A percentile compares a stretch with the other conserved stretches of the same genome.
These are phyloP conservation scores for Penicillium steckii DNA, from an alignment of 495 filamentous ascomycete species.

Conservation along the genomic window DNA sequence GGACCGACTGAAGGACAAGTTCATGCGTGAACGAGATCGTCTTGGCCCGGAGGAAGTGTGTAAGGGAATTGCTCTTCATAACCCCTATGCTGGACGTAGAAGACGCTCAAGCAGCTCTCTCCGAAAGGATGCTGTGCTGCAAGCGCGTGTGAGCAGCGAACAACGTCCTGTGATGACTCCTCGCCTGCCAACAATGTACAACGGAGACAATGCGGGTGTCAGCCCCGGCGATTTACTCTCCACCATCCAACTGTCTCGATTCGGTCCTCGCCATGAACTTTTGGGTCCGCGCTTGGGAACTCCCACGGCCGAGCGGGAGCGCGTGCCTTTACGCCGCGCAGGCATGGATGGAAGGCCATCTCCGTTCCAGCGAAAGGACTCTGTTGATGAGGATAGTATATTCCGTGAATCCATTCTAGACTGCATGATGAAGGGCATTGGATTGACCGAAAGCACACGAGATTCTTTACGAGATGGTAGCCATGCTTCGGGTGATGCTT, in stretches of 20 bases:
- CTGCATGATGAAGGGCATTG: slow-evolving; percentile 94
- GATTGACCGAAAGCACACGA: slow-evolving; percentile 63
- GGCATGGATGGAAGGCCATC: slow-evolving; percentile 36
- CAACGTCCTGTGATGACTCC: slow-evolving; percentile 22
- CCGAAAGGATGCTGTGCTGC: slow-evolving; percentile 77
- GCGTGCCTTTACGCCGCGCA: slow-evolving; percentile 53
- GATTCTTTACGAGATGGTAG: slow-evolving; percentile 59
- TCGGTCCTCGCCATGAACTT: slow-evolving; percentile 41
- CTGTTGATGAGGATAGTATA: slow-evolving; percentile 77
- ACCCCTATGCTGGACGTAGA: slow-evolving; percentile 64
- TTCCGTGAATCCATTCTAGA: slow-evolving; percentile 90
- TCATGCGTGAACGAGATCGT: slow-evolving; percentile 79
- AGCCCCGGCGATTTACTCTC: slow-evolving; percentile 79
- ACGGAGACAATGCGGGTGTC: slow-evolving; percentile 38
- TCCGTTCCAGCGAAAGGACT: slow-evolving; percentile 66
- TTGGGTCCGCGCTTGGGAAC: slow-evolving; percentile 38
- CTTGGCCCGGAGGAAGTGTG: slow-evolving; percentile 78
- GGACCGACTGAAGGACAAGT: slow-evolving; percentile 89
- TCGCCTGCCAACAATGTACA: slow-evolving; percentile 4
- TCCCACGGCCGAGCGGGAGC: slow-evolving; percentile 59
- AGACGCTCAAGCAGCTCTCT: slow-evolving; percentile 71
- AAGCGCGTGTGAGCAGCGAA: slow-evolving; percentile 51
- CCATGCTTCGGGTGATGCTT: slow-evolving; percentile 71
- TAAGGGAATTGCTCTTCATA: slow-evolving; percentile 96
- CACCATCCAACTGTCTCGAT: slow-evolving; percentile 72